Conservation (phyloP, 441 rosid genomes). For the Cnidoscolus chayamansa region DNA sequence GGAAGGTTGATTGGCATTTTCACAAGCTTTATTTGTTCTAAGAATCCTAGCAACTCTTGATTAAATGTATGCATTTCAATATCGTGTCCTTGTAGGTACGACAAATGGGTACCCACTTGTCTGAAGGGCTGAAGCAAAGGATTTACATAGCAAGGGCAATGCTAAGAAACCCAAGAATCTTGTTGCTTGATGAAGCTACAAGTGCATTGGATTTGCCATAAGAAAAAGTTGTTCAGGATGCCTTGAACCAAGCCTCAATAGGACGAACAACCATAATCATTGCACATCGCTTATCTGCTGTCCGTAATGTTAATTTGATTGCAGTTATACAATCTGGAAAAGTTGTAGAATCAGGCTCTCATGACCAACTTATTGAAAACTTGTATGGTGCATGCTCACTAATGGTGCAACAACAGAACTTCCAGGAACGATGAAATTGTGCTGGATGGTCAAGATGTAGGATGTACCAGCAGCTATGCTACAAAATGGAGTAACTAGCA, state of each 20-base stretch:
- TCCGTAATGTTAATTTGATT: conserved; percentile 25
- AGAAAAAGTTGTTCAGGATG: conserved; percentile 30
- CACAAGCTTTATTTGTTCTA: background rate
- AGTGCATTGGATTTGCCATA: conserved; percentile 30
- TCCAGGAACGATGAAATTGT: background rate
- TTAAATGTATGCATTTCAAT: no score
- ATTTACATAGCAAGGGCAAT: conserved; percentile 34
- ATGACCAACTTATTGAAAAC: conserved; percentile 19
- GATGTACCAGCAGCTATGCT: conserved; percentile 7
- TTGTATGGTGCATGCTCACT: conserved; percentile 17
- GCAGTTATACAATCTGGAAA: conserved; percentile 25
- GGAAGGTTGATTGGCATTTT: background rate
- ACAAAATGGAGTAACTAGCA: background rate
- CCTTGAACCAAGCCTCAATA: conserved; percentile 21
- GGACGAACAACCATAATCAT: conserved; percentile 32
- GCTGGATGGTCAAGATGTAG: background rate
- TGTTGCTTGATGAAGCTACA: conserved; percentile 33
- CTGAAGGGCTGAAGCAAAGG: conserved; percentile 33
- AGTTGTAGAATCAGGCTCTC: conserved; percentile 31
- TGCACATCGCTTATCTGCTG: conserved; percentile 30
- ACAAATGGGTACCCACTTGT: conserved; percentile 28
- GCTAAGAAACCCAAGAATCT: conserved; percentile 27
- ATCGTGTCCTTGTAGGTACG: conserved; percentile 25
- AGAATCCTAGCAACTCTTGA: background rate
- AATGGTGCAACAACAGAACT: conserved; percentile 28